Conservation (phyloP, 768 basidiomycete genomes). For the Boletus rufocinnamomeus region DNA sequence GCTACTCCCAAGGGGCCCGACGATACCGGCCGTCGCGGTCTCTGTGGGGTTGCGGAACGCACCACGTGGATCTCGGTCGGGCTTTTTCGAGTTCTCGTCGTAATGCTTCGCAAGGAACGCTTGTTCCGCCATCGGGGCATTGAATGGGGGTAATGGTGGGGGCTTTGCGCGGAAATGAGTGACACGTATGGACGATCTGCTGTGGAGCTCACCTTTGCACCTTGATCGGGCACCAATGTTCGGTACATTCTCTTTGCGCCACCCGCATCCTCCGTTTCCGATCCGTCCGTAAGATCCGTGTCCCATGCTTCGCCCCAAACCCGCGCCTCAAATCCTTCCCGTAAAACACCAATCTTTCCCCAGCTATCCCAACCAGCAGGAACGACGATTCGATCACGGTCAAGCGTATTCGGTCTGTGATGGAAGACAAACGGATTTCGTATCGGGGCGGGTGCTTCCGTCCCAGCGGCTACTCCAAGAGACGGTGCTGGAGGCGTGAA, state of each 20-base stretch:
- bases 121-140: constrained; percentile 85
- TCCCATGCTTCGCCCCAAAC: constrained; percentile 82
- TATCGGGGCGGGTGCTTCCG: constrained; percentile 47
- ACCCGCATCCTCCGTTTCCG: constrained; percentile 40
- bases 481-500: constrained; percentile 66
- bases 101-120: constrained; percentile 89
- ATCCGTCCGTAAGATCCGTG: constrained; percentile 57
- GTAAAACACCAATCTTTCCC: constrained; percentile 89
- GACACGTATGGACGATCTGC: not conserved
- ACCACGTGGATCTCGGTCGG: constrained; percentile 85
- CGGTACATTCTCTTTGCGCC: constrained; percentile 71
- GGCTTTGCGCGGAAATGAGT: constrained; percentile 42
- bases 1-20: constrained; percentile 89
- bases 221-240: constrained; percentile 73
- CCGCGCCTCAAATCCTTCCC: constrained; percentile 90
- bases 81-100: constrained; percentile 88
- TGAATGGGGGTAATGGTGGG: constrained; percentile 70
- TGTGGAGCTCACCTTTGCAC: constrained; percentile 56
- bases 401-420: constrained; percentile 87
- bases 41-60: constrained; percentile 82
- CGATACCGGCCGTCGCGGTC: constrained; percentile 65
- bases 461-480: constrained; percentile 32
- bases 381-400: constrained; percentile 88
- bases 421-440: constrained; percentile 86
- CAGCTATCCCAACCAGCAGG: constrained; percentile 98